Percentiles rank a stretch among this genome's conserved stretches.
phyloP scores from a whole-genome alignment of 73 alveolate genomes.

The Tetrahymena malaccensis region DNA sequence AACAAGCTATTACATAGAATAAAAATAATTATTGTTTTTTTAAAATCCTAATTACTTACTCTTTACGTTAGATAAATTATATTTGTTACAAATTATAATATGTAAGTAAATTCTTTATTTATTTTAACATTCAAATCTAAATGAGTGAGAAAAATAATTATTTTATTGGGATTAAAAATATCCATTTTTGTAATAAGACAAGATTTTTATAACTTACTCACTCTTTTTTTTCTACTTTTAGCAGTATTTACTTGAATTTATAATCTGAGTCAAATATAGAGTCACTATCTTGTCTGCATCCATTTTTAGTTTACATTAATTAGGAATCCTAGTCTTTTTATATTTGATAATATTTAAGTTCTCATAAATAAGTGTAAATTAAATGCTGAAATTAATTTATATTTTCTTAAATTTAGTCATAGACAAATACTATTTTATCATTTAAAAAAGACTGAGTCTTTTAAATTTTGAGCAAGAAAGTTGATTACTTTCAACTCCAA shows the following conservation, averaged over 20 bases:
- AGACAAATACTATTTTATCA: not conserved
- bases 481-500: too few species aligned
- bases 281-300: not conserved
- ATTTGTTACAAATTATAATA: too few species aligned
- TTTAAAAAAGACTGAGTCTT: not conserved
- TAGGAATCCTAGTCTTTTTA: not conserved
- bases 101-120: too few species aligned
- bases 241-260: not conserved
- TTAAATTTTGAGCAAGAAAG: too few species aligned
- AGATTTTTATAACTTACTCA: not conserved
- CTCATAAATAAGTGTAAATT: not conserved
- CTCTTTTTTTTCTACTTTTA: not conserved
- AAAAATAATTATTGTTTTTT: too few species aligned
- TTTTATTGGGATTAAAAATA: too few species aligned
- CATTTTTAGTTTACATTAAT: not conserved
- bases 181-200: not conserved
- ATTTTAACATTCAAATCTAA: too few species aligned
- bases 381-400: too few species aligned
- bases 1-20: too few species aligned
- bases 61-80: too few species aligned
- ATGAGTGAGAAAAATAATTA: too few species aligned
- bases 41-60: too few species aligned
- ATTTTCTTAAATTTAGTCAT: not conserved
- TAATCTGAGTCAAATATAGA: not conserved
- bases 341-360: not conserved